Evolutionary conservation across 2,329 filamentous ascomycete species (phyloP).

Genomic region (Trematosphaeria pertusa): DNA sequence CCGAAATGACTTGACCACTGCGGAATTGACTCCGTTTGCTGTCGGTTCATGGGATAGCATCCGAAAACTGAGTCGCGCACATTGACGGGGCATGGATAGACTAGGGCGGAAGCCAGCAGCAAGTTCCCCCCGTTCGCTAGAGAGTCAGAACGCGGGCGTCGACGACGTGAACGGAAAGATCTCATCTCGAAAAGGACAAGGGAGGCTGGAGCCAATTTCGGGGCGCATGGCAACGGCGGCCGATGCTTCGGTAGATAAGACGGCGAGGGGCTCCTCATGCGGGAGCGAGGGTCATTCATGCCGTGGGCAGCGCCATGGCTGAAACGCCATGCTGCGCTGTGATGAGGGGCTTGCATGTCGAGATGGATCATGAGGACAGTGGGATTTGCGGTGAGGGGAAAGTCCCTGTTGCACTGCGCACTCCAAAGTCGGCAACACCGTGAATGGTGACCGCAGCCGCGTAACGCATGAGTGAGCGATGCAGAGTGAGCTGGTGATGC

Average conservation of each 20-base stretch:
- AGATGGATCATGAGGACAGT: conserved; percentile 18
- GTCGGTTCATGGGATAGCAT: conserved; percentile 1
- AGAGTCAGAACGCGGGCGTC: conserved; percentile 15
- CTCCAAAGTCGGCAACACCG: neutral
- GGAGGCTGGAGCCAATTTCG: conserved; percentile 30
- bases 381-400: conserved; percentile 23
- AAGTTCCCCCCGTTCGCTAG: conserved; percentile 42
- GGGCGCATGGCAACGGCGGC: conserved; percentile 28
- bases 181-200: conserved; percentile 15
- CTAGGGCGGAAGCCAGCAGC: conserved; percentile 26
- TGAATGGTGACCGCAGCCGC: neutral
- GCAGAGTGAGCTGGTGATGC: neutral
- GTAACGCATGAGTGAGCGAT: neutral
- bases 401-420: conserved; percentile 8
- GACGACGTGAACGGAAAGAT: conserved; percentile 20
- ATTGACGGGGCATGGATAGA: conserved; percentile 21
- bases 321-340: conserved; percentile 29
- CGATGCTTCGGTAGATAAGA: conserved; percentile 29
- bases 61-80: conserved; percentile 19
- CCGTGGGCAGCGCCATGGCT: conserved; percentile 18
- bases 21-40: neutral
- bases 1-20: conserved; percentile 4
- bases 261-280: conserved; percentile 16
- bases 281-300: conserved; percentile 16
- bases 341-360: conserved; percentile 27